Evolutionary conservation across 805 yeast genomes (phyloP).

Genomic region (Lipomyces oligophaga): DNA sequence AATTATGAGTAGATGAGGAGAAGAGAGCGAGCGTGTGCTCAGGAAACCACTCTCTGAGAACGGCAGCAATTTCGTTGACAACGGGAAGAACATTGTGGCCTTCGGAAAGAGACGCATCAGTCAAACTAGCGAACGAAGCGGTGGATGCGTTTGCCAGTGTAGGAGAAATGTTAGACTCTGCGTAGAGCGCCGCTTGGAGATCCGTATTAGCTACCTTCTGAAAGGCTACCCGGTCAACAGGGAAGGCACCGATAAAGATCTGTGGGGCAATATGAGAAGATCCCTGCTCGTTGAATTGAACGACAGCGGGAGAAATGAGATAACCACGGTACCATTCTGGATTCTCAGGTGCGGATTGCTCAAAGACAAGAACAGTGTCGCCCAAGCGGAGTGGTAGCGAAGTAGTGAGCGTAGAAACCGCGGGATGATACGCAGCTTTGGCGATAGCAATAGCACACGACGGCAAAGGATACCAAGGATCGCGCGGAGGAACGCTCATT

Average conservation of each 20-base stretch:
- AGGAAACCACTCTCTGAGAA: constrained; percentile 36
- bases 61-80: constrained; percentile 34
- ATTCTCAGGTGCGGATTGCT: constrained; percentile 47
- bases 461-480: constrained; percentile 15
- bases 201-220: too few species aligned
- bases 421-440: constrained; percentile 8
- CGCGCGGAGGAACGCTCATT: neutral
- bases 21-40: constrained; percentile 33
- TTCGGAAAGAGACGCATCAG: too few species aligned
- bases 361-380: constrained; percentile 73
- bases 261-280: too few species aligned
- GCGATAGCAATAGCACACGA: constrained; percentile 16
- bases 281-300: too few species aligned
- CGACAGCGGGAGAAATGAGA: constrained; percentile 41
- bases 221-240: too few species aligned
- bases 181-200: constrained; percentile 26
- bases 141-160: too few species aligned
- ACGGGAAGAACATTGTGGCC: constrained; percentile 24
- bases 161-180: constrained; percentile 1
- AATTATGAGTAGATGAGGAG: constrained; percentile 28
- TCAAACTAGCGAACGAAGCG: too few species aligned
- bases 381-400: constrained; percentile 43
- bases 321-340: constrained; percentile 77
- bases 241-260: constrained; percentile 33
- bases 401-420: neutral